Percentiles rank a stretch among this genome's conserved stretches.
These are phyloP conservation scores for Ganoderma sinense DNA, from an alignment of 1,284 basidiomycete genomes.

Conservation along the genomic window DNA sequence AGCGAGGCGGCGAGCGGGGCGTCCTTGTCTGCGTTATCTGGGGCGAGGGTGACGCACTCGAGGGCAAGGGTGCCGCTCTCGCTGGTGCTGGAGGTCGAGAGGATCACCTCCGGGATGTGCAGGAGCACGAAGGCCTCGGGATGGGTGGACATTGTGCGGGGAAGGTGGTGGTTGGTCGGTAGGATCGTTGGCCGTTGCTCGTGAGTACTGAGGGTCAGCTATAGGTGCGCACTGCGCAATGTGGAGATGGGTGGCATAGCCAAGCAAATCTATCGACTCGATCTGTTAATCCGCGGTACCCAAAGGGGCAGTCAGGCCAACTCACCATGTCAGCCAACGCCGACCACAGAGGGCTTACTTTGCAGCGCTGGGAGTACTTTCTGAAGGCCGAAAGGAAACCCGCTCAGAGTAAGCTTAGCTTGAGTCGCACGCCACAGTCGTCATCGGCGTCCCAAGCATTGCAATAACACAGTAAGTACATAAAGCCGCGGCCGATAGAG, in stretches of 20 bases:
- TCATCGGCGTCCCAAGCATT: not conserved
- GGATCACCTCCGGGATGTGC: constrained; percentile 54
- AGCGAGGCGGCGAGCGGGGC: constrained; percentile 37
- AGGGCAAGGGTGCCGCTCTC: constrained; percentile 56
- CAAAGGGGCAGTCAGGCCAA: not conserved
- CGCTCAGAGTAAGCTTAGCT: not conserved
- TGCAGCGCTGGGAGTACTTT: not conserved
- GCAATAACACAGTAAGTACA: not conserved
- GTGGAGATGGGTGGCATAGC: not conserved
- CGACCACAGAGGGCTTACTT: not conserved
- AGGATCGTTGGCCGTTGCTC: constrained; percentile 19
- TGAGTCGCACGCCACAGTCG: not conserved
- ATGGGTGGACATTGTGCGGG: constrained; percentile 22
- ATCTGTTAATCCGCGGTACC: constrained; percentile 1
- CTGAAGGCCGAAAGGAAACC: no score
- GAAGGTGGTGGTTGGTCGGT: not conserved
- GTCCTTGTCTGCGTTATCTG: constrained; percentile 20
- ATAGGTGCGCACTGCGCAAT: no score
- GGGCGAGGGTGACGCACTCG: constrained; percentile 60
- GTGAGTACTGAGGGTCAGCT: constrained; percentile 1
- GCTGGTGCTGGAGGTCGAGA: constrained; percentile 43
- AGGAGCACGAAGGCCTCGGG: constrained; percentile 62
- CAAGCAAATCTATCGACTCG: not conserved
- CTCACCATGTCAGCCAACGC: not conserved
- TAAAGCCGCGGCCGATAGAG: not conserved